phyloP scores from a whole-genome alignment of 2,329 filamentous ascomycete genomes.

The Fusarium sp. region DNA sequence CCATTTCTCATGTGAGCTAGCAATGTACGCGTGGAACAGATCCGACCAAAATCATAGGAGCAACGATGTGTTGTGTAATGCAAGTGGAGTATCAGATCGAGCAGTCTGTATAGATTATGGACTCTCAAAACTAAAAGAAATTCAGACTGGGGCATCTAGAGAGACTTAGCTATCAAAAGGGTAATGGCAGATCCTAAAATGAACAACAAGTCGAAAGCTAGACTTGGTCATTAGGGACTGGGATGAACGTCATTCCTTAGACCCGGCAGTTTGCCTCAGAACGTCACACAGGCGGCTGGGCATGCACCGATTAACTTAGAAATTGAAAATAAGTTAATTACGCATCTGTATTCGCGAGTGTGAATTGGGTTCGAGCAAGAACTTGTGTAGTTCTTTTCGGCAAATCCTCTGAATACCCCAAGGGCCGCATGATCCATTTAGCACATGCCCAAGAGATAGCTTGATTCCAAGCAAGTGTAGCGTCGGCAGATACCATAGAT shows the following conservation, averaged over 20 bases:
- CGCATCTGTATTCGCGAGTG: background rate
- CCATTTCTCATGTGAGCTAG: background rate
- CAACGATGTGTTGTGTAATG: background rate
- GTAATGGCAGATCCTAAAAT: fast-evolving
- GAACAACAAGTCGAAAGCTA: background rate
- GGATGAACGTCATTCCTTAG: background rate
- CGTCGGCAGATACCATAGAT: background rate
- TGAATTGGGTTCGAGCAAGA: too few species aligned
- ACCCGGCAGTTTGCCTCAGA: background rate
- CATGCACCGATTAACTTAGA: background rate
- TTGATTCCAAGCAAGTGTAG: background rate
- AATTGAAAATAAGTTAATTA: background rate
- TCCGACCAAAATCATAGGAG: background rate
- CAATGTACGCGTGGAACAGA: background rate
- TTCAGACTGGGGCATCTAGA: fast-evolving
- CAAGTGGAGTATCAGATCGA: too few species aligned
- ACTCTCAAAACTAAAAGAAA: fast-evolving
- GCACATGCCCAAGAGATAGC: background rate
- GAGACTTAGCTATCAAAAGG: fast-evolving
- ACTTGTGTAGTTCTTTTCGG: background rate
- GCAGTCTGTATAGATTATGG: too few species aligned
- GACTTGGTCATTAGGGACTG: too few species aligned
- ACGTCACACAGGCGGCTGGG: background rate
- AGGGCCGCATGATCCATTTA: background rate
- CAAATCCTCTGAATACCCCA: background rate